Evolutionary conservation across 148 eudicot genomes (phyloP).

Genomic region (Spergularia marina): DNA sequence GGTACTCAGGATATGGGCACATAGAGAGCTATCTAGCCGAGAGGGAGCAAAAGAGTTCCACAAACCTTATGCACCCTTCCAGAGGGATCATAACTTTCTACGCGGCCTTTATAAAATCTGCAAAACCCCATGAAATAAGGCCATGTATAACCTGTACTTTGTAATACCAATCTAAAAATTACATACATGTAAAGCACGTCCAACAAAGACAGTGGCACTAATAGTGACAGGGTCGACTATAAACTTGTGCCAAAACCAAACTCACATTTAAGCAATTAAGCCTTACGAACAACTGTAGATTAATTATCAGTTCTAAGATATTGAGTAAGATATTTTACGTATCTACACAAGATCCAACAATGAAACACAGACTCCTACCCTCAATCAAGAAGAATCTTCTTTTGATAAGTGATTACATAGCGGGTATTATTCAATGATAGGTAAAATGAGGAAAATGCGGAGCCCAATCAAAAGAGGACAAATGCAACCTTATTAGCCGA

Average conservation of each 20-base stretch:
- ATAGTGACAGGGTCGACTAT: not conserved
- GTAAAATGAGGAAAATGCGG: not conserved
- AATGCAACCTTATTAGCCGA: not conserved
- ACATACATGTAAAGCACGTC: not conserved
- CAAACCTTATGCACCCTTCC: constrained; percentile 64
- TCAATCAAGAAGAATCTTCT: not conserved
- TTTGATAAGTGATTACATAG: not conserved
- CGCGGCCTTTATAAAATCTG: constrained; percentile 73
- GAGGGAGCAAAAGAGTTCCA: constrained; percentile 7
- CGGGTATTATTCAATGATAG: not conserved
- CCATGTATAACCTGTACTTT: not conserved
- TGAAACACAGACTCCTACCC: not conserved
- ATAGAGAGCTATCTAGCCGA: not conserved
- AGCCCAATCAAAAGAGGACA: not conserved
- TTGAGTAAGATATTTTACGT: not conserved
- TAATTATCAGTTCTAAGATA: not conserved
- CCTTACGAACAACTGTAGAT: not conserved
- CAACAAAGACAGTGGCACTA: not conserved
- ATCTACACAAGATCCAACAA: not conserved
- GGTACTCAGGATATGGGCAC: constrained; percentile 17
- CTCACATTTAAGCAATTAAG: not conserved
- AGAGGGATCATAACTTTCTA: constrained; percentile 45
- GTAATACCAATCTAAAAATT: not conserved
- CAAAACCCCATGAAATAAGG: not conserved
- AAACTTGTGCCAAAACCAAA: not conserved